phyloP scores from a whole-genome alignment of 495 filamentous ascomycete species.

The Talaromyces thailandensis region DNA sequence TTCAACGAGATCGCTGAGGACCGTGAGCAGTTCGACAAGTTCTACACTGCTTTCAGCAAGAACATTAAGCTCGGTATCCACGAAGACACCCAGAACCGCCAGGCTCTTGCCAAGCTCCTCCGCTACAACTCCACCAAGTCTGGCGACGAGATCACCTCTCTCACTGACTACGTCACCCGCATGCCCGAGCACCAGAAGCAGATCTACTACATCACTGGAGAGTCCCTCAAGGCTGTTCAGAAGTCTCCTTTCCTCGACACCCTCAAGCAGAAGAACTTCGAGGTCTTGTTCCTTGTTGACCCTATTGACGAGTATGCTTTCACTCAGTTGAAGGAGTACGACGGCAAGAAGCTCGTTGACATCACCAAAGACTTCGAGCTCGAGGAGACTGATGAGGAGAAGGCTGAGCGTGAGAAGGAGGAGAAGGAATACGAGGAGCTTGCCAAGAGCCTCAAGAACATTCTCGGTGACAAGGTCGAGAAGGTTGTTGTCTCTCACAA shows the following conservation, averaged over 20 bases:
- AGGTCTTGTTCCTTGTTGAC: slow-evolving; percentile 98
- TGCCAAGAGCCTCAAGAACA: slow-evolving; percentile 95
- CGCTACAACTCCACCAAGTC: slow-evolving; percentile 99
- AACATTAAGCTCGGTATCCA: slow-evolving; percentile 99
- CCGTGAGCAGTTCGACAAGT: slow-evolving; percentile 99
- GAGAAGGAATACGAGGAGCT: slow-evolving; percentile 96
- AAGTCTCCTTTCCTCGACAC: slow-evolving; percentile 99
- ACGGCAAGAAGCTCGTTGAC: slow-evolving; percentile 99
- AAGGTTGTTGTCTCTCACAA: slow-evolving; percentile 99
- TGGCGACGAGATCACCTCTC: slow-evolving; percentile 88
- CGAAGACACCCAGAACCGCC: slow-evolving; percentile 98
- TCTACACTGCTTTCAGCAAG: slow-evolving; percentile 99
- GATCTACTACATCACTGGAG: slow-evolving; percentile 99
- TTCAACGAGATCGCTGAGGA: slow-evolving; percentile 98
- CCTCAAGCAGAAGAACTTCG: slow-evolving; percentile 99
- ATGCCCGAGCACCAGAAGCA: slow-evolving; percentile 99
- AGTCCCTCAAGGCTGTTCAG: slow-evolving; percentile 94
- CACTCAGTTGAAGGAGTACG: slow-evolving; percentile 99
- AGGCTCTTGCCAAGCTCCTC: slow-evolving; percentile 89
- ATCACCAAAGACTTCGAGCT: slow-evolving; percentile 99
- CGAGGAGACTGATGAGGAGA: slow-evolving; percentile 99
- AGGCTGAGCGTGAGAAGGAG: slow-evolving; percentile 89
- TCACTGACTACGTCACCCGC: slow-evolving; percentile 93
- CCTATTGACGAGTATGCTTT: slow-evolving; percentile 99
- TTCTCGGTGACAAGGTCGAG: slow-evolving; percentile 98